Evolutionary conservation across 2,329 filamentous ascomycete species (phyloP), one percentile per base, ranked within the genome.

Genomic region (Emergomyces africanus): DNA sequence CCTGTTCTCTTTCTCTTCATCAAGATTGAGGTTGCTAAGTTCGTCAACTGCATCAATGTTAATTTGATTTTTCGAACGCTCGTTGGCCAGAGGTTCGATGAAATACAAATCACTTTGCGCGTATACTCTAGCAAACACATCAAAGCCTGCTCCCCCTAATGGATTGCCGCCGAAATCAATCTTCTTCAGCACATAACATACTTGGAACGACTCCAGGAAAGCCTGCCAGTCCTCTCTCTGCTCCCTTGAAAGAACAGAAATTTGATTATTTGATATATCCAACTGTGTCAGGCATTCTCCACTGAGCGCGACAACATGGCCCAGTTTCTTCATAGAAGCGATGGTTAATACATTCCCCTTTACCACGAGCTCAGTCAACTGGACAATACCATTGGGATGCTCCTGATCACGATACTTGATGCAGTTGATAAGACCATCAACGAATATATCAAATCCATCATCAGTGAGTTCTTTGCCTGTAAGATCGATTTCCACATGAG

Each of bases 121-220:
- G 63, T 80, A 78, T 1, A 76, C 70, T 23, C 74, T 68, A 9
- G 71, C 67, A 14, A 80, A 64, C 25, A 76, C 68, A 62, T 81
- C 78, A n/a, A 80, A 66, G 1, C 75, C 76, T 51, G 66, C 66
- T 5, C 69, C 59, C 10, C 78, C 76, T 15, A 77, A 61, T 5
- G 66, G 54, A 56, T 81, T 81, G 35, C 71, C 65, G 59, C 75
- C 73, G 20, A 81, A 64, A 62, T 80, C 75, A 9, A 80, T 63
- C 49, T 74, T 72, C 51, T 74, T 71, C 30, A 80, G 68, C 59
- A 73, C 65, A 39, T 66, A 73, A 64, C 77, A 79, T 23, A 67
- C 57, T 4, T 66, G 64, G 65, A 79, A 78, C 0, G 77, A 71
- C 5, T 66, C 59, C 15, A 80, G 65, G 59, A 81, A 81, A 0